phyloP scores from a whole-genome alignment of 1,284 basidiomycete species.

The Cutaneotrichosporon sp. region DNA sequence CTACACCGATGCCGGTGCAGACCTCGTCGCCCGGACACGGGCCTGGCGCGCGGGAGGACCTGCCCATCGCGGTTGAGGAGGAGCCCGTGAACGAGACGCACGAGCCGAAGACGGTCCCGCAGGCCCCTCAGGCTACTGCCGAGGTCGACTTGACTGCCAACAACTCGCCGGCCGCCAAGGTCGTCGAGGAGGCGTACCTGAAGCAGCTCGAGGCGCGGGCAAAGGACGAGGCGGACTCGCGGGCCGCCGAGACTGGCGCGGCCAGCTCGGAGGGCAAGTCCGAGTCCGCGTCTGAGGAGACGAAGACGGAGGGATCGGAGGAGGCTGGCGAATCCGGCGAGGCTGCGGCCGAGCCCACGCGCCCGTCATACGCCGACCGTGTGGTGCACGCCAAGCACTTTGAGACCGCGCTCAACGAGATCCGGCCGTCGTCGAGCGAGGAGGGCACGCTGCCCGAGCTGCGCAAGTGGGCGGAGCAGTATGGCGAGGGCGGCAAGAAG shows the following conservation, averaged over 20 bases:
- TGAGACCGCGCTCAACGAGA: constrained; percentile 76
- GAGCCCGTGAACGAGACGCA: constrained; percentile 12
- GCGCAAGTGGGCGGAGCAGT: constrained; percentile 83
- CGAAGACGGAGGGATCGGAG: neutral
- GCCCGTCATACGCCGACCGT: constrained; percentile 11
- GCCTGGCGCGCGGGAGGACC: constrained; percentile 8
- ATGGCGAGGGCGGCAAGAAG: constrained; percentile 64
- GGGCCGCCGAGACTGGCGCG: constrained; percentile 1
- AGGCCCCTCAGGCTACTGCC: neutral
- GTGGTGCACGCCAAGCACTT: constrained; percentile 62
- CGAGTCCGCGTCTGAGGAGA: neutral
- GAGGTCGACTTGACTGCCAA: constrained; percentile 10
- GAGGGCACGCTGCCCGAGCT: constrained; percentile 75
- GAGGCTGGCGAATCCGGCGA: neutral
- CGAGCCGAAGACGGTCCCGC: constrained; percentile 5
- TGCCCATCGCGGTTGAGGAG: constrained; percentile 13
- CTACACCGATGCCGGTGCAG: neutral
- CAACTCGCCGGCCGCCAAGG: constrained; percentile 16
- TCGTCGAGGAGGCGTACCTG: constrained; percentile 21
- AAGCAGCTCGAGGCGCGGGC: constrained; percentile 17
- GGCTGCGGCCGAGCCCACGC: constrained; percentile 2
- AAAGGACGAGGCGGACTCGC: constrained; percentile 6
- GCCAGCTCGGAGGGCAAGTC: neutral
- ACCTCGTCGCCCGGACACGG: neutral
- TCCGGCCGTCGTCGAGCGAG: constrained; percentile 82